Base-by-base conservation (phyloP, 1,284 basidiomycete species). In the Peniophora sp. region DNA sequence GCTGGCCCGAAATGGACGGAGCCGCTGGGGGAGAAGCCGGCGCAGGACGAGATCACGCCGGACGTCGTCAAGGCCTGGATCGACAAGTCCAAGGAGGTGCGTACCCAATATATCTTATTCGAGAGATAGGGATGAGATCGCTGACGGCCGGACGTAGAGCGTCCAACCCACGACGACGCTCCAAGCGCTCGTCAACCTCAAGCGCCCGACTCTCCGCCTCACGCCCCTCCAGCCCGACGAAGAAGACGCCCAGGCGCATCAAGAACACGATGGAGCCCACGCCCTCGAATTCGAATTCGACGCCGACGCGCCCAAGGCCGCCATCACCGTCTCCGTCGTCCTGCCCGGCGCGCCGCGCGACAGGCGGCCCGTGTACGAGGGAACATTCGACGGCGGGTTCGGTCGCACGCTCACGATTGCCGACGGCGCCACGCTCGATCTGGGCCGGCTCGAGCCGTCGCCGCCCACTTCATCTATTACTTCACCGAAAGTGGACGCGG, bases 131-230 rank as follows among this genome's bases (percentile, higher is more conserved):
- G 20, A 35, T 32, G 11, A 18, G 18, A 5, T 48, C 14, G 32
- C 32, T 23, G 15, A 47, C 17, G 8, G 42, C 34, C 18, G 47
- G 39, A 32, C 24, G 6, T 54, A 91, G 87, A 67, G 79, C 14
- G 76, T 83, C 9, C 86, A 92, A 59, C 81, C 90, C 0, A 94
- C 92, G 0, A 95, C 92, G 0, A 94, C 91, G 1, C 73, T 95
- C 0, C 92, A 95, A 69, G 92, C 92, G 0, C 76, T 93, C 27
- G 92, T 95, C 55, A 94, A 94, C 61, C 80, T 95, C 59, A 94
- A 94, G 64, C 81, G 92, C 8, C 92, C 92, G 0, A 84, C 88
- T 1, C 73, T 83, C 50, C 85, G 77, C 44, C 78, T 81, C 43
- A 88, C 78, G 34, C 90, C 82, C n/a, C 74, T 83, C 45, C 69